These are phyloP conservation scores for Phaeolepiota aurea DNA, from an alignment of 768 basidiomycete species.

Conservation along the genomic window DNA sequence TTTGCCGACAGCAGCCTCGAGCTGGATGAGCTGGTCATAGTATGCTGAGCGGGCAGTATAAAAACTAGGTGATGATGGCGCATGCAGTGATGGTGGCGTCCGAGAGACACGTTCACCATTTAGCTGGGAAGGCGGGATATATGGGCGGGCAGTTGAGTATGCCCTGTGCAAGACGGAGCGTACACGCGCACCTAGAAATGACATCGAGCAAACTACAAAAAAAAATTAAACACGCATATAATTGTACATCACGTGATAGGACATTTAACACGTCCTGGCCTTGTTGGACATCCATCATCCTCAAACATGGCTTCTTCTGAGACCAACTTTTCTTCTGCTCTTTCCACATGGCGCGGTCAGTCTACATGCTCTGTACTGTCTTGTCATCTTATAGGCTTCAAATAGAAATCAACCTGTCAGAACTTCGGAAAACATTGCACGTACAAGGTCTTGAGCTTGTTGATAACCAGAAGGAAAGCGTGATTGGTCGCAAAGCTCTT, in stretches of 20 bases:
- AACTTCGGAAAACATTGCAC: constrained; percentile 91
- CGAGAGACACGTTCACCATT: constrained; percentile 6
- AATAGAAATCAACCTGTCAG: constrained; percentile 77
- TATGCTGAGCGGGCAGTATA: constrained; percentile 75
- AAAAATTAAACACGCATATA: too few species aligned
- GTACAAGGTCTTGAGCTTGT: constrained; percentile 91
- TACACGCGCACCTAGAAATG: constrained; percentile 9
- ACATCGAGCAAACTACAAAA: too few species aligned
- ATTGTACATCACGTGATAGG: too few species aligned
- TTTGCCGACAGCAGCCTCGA: constrained; percentile 55
- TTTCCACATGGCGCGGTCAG: constrained; percentile 88
- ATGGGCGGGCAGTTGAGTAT: constrained; percentile 17
- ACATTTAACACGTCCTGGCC: too few species aligned
- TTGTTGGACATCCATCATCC: too few species aligned
- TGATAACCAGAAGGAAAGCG: constrained; percentile 96
- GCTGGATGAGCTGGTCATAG: constrained; percentile 60
- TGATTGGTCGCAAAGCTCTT: constrained; percentile 87
- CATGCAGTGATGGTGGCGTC: background rate
- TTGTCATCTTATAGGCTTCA: background rate
- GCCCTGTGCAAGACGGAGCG: constrained; percentile 13
- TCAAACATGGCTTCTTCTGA: too few species aligned
- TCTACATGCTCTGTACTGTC: constrained; percentile 2
- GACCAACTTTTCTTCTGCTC: constrained; percentile 87
- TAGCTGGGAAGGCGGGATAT: constrained; percentile 26
- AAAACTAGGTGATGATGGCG: constrained; percentile 68